phyloP scores from a whole-genome alignment of 345 rosid genomes.

The Rhizophora mangle region DNA sequence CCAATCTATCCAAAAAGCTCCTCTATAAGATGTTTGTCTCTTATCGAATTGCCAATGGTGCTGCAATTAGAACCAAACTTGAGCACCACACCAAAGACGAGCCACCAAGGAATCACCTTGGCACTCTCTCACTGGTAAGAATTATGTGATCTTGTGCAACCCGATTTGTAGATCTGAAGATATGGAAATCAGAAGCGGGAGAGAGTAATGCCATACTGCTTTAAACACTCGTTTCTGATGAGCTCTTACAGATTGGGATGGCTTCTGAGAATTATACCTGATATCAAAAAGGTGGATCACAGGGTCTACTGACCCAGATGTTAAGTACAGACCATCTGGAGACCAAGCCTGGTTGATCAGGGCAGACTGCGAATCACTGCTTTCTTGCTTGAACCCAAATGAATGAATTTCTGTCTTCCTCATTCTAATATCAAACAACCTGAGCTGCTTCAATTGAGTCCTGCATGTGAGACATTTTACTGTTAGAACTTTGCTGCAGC shows the following conservation, averaged over 20 bases:
- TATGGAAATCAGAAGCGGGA: conserved; percentile 74
- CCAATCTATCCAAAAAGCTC: no score
- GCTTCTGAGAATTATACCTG: conserved; percentile 67
- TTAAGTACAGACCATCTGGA: conserved; percentile 70
- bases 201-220: conserved; percentile 76
- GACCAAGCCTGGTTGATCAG: conserved; percentile 92
- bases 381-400: conserved; percentile 94
- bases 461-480: conserved; percentile 36
- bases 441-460: conserved; percentile 72
- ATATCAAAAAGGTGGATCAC: conserved; percentile 83
- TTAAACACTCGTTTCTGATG: conserved; percentile 85
- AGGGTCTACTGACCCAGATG: conserved; percentile 96
- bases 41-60: no score
- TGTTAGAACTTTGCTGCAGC: conserved; percentile 1
- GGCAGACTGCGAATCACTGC: conserved; percentile 91
- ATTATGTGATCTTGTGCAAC: conserved; percentile 49
- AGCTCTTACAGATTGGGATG: conserved; percentile 79
- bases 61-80: no score
- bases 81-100: no score
- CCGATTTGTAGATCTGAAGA: conserved; percentile 87
- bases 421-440: conserved; percentile 72
- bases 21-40: no score
- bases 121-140: neutral
- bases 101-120: neutral
- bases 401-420: conserved; percentile 78